These are phyloP conservation scores for Fusarium poae DNA, from an alignment of 2,329 filamentous ascomycete genomes.

Conservation along the genomic window DNA sequence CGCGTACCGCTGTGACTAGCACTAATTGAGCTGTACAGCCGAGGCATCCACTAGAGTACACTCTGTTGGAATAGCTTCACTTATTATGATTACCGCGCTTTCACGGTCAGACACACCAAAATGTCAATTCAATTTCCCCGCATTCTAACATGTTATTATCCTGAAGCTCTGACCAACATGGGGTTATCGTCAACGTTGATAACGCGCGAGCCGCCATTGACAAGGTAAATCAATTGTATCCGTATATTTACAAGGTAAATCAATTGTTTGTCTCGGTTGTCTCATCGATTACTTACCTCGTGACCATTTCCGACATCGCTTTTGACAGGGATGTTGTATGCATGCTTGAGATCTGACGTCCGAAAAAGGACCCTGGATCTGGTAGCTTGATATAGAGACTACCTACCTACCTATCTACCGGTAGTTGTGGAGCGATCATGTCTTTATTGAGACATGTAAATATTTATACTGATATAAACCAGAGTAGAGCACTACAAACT, in stretches of 20 bases:
- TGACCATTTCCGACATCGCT: conserved; percentile 41
- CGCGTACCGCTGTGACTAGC: conserved; percentile 27
- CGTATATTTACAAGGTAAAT: background rate
- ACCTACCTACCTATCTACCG: too few species aligned
- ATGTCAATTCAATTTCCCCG: conserved; percentile 21
- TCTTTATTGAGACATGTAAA: background rate
- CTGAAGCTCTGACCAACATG: conserved; percentile 30
- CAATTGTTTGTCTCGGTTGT: background rate
- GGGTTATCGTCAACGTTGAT: conserved; percentile 1
- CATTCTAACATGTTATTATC: conserved; percentile 11
- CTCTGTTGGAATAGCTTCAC: conserved; percentile 22
- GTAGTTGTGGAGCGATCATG: background rate
- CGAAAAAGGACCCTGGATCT: conserved; percentile 33
- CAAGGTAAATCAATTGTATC: background rate
- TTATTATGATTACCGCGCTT: conserved; percentile 31
- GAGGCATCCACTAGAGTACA: conserved; percentile 4
- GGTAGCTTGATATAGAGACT: background rate
- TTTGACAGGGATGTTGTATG: conserved; percentile 33
- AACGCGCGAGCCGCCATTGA: conserved; percentile 1
- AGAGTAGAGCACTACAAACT: background rate
- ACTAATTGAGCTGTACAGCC: conserved; percentile 7
- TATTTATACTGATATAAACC: background rate
- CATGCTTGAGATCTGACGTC: conserved; percentile 36
- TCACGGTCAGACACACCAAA: background rate
- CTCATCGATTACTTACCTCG: conserved; percentile 15